Evolutionary conservation across 78 protist genomes (phyloP).

Genomic region (Tieghemostelium lacteum): DNA sequence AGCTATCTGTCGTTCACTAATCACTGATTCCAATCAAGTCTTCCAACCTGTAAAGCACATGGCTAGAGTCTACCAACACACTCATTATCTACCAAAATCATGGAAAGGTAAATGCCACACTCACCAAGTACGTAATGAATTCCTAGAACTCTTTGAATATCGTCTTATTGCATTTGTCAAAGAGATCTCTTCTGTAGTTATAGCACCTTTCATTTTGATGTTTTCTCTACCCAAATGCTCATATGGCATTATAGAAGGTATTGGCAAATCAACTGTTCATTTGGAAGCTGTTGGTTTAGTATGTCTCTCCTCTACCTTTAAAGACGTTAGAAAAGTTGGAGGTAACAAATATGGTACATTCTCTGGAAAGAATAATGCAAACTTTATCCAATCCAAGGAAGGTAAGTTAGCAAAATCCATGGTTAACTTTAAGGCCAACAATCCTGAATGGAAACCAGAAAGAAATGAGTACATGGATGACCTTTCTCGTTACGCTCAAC

Average conservation of each 20-base stretch:
- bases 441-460: constrained; percentile 62
- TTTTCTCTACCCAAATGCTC: constrained; percentile 72
- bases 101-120: constrained; percentile 83
- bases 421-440: constrained; percentile 72
- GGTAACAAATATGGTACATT: constrained; percentile 9
- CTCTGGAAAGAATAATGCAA: background rate
- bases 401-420: constrained; percentile 86
- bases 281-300: constrained; percentile 82
- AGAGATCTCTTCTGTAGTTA: constrained; percentile 76
- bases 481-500: constrained; percentile 2
- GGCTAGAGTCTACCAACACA: constrained; percentile 73
- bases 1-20: constrained; percentile 66
- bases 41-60: constrained; percentile 76
- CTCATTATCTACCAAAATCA: constrained; percentile 78
- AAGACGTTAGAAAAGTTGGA: constrained; percentile 48
- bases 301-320: constrained; percentile 79
- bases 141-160: constrained; percentile 78
- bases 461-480: constrained; percentile 27
- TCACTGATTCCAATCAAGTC: constrained; percentile 69
- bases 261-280: constrained; percentile 61
- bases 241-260: constrained; percentile 63
- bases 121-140: constrained; percentile 54
- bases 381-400: constrained; percentile 23
- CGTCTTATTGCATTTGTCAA: constrained; percentile 49
- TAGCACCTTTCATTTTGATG: constrained; percentile 84